A percentile compares a stretch with the other conserved stretches of the same genome.
Conservation (phyloP, 2,329 filamentous ascomycete species). For the Colletotrichum cereale region DNA sequence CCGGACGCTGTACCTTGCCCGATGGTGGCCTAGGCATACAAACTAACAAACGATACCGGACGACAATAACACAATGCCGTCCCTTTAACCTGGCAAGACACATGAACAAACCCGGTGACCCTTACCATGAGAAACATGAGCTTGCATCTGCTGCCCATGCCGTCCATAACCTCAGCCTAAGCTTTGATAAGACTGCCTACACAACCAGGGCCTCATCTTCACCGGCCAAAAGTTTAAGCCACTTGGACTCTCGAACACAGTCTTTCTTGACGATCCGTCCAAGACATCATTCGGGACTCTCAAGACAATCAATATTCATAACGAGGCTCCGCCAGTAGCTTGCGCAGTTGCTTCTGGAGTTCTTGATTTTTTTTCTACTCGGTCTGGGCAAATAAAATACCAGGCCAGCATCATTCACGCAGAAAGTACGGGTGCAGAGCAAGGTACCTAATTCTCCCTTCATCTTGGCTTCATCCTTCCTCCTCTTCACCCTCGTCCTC, state of each 20-base stretch:
- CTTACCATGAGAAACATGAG: neutral
- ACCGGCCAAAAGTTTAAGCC: neutral
- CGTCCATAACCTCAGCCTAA: neutral
- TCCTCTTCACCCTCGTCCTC: constrained; percentile 5
- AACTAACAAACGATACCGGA: constrained; percentile 23
- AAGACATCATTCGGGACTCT: neutral
- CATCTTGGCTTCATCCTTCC: neutral
- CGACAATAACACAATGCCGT: constrained; percentile 20
- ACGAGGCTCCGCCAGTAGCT: neutral
- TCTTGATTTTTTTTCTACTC: constrained; percentile 21
- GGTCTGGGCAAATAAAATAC: neutral
- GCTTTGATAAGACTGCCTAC: neutral
- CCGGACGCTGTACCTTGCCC: neutral
- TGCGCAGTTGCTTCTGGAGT: neutral
- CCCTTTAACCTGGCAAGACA: constrained; percentile 14
- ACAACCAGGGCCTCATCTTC: constrained; percentile 9
- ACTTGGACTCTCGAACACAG: neutral
- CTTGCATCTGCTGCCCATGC: constrained; percentile 1
- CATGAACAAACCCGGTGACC: neutral
- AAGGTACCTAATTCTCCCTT: neutral
- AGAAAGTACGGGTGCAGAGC: neutral
- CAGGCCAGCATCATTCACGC: constrained; percentile 10
- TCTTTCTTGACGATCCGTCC: neutral
- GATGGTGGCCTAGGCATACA: neutral
- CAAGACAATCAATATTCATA: constrained; percentile 3